phyloP scores from a whole-genome alignment of 2,329 filamentous ascomycete species.

The Cladosporium sp. region DNA sequence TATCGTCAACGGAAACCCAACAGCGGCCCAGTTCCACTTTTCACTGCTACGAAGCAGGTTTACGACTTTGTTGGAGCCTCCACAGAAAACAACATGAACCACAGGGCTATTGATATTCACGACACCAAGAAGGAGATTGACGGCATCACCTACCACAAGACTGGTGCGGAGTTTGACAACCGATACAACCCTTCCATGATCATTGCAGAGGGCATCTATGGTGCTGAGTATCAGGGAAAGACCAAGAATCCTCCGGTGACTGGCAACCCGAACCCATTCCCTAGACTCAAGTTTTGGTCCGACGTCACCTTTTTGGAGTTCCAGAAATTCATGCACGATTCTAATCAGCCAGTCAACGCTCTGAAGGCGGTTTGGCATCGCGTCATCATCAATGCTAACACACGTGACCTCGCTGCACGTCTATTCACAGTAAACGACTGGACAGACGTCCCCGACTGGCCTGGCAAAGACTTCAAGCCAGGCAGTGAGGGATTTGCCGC shows the following conservation, averaged over 20 bases:
- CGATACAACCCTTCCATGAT: conserved; percentile 18
- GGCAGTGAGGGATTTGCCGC: conserved; percentile 19
- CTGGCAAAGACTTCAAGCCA: conserved; percentile 13
- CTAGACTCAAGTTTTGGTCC: conserved; percentile 25
- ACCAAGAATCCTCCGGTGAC: conserved; percentile 20
- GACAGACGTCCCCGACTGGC: conserved; percentile 9
- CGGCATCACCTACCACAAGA: conserved; percentile 12
- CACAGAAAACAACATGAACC: conserved; percentile 4
- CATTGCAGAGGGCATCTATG: conserved; percentile 3
- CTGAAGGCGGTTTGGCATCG: conserved; percentile 20
- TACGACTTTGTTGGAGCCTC: conserved; percentile 17
- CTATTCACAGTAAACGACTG: conserved; percentile 2
- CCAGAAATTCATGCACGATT: conserved; percentile 20
- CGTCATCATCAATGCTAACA: conserved; percentile 5
- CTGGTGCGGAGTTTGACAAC: conserved; percentile 17
- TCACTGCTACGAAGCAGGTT: neutral
- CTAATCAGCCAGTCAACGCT: neutral
- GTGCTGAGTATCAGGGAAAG: conserved; percentile 14
- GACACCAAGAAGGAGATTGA: conserved; percentile 6
- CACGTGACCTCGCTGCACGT: conserved; percentile 7
- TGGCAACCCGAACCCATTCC: conserved; percentile 16
- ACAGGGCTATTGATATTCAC: conserved; percentile 8
- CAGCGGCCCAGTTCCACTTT: neutral
- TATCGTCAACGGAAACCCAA: conserved; percentile 2
- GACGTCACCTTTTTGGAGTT: conserved; percentile 26